Percentiles rank a stretch among this genome's conserved stretches.
Evolutionary conservation across 2,329 filamentous ascomycete genomes (phyloP).

Genomic region (Thermothelomyces thermophilus): DNA sequence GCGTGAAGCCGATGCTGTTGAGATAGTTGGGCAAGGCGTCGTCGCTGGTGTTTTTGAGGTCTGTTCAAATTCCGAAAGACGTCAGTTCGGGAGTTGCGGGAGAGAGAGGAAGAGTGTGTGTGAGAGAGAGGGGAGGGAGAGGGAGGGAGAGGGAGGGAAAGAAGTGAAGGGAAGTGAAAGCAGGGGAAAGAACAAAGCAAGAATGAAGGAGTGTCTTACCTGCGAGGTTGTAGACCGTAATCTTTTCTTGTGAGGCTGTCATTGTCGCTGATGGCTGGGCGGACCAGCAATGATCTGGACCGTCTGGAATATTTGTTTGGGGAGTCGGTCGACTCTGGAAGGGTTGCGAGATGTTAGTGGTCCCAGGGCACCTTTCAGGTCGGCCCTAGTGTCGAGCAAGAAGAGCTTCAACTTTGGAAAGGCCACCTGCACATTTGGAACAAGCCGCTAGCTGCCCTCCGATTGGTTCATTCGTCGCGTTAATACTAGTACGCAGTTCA

Average conservation of each 20-base stretch:
- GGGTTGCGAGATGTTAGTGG: not conserved
- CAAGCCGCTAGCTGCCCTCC: not conserved
- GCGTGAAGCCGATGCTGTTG: conserved; percentile 75
- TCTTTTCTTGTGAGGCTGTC: conserved; percentile 45
- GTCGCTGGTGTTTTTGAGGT: conserved; percentile 94
- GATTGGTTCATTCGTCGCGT: conserved; percentile 8
- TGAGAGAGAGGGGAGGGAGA: too few species aligned
- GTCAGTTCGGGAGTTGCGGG: conserved; percentile 1
- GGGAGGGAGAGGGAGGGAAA: too few species aligned
- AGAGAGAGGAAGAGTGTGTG: too few species aligned
- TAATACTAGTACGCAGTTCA: too few species aligned
- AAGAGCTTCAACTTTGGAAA: conserved; percentile 13
- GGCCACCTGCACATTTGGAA: conserved; percentile 20
- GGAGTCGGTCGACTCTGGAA: not conserved
- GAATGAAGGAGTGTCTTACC: conserved; percentile 36
- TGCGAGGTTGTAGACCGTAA: conserved; percentile 61
- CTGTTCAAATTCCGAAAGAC: conserved; percentile 40
- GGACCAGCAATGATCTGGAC: not conserved
- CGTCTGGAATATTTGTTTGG: not conserved
- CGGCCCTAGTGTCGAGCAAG: not conserved
- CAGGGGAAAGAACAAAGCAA: too few species aligned
- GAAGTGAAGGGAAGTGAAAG: too few species aligned
- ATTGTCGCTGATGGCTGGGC: conserved; percentile 27
- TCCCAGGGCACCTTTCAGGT: too few species aligned
- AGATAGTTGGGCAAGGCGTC: conserved; percentile 93